phyloP scores from a whole-genome alignment of 306 rosid species.

The Urtica urens region DNA sequence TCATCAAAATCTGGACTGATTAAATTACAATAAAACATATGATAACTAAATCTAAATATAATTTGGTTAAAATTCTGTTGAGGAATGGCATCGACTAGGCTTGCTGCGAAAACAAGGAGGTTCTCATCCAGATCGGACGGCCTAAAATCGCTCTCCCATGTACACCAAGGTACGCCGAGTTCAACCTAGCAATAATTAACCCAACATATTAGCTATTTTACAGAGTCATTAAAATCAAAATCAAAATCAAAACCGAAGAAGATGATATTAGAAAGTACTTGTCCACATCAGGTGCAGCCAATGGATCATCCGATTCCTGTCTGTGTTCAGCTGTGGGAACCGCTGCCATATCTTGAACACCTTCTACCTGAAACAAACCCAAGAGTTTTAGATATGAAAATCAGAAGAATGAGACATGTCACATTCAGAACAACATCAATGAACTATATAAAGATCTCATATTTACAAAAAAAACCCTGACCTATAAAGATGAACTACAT shows the following conservation, averaged over 20 bases:
- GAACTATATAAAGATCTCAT: not conserved
- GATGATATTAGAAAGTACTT: constrained; percentile 22
- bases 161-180: constrained; percentile 61
- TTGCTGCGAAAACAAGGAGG: constrained; percentile 35
- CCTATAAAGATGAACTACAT: too few species aligned
- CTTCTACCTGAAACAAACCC: constrained; percentile 50
- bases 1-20: too few species aligned
- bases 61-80: too few species aligned
- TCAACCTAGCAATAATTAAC: constrained; percentile 41
- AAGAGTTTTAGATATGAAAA: not conserved
- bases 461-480: too few species aligned
- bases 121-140: constrained; percentile 42
- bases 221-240: not conserved
- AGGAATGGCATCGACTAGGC: constrained; percentile 21
- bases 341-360: constrained; percentile 60
- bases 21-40: too few species aligned
- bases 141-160: constrained; percentile 55
- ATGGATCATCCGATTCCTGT: constrained; percentile 72
- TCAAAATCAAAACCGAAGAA: not conserved
- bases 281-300: constrained; percentile 76
- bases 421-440: not conserved
- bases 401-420: not conserved
- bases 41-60: too few species aligned
- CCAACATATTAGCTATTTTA: not conserved
- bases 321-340: constrained; percentile 42